These are phyloP conservation scores for Tolypocladium guangdongense DNA, from an alignment of 2,329 filamentous ascomycete genomes.

Conservation along the genomic window DNA sequence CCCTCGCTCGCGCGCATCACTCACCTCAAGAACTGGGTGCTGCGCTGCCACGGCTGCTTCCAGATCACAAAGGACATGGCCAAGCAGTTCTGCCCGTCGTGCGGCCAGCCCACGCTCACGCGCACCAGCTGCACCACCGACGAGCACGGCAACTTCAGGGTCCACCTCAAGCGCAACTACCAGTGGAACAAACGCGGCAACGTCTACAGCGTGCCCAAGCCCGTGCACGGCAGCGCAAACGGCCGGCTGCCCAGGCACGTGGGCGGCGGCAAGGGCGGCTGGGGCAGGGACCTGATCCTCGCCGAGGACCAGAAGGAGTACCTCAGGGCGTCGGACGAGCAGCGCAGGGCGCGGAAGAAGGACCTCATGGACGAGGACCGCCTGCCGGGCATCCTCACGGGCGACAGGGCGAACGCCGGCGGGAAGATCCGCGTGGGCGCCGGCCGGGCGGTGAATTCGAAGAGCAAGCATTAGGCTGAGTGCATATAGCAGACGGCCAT, in stretches of 20 bases:
- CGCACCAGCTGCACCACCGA: slow-evolving; percentile 80
- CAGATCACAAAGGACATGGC: slow-evolving; percentile 69
- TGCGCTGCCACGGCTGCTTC: slow-evolving; percentile 93
- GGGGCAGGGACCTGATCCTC: slow-evolving; percentile 75
- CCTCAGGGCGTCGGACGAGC: slow-evolving; percentile 48
- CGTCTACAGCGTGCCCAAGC: slow-evolving; percentile 86
- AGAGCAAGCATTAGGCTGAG: slow-evolving; percentile 39
- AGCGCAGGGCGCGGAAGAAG: slow-evolving; percentile 56
- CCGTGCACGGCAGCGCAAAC: slow-evolving; percentile 67
- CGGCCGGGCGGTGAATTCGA: slow-evolving; percentile 77
- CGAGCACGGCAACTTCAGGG: slow-evolving; percentile 63
- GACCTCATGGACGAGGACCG: slow-evolving; percentile 96
- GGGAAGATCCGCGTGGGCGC: slow-evolving; percentile 73
- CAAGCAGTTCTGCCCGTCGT: slow-evolving; percentile 87
- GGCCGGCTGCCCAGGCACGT: slow-evolving; percentile 58
- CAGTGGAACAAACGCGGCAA: slow-evolving; percentile 94
- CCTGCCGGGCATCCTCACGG: slow-evolving; percentile 73
- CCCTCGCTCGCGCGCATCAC: slow-evolving; percentile 69
- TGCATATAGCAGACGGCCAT: not conserved
- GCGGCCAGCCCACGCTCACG: slow-evolving; percentile 77
- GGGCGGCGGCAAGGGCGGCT: slow-evolving; percentile 78
- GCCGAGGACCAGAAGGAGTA: slow-evolving; percentile 97
- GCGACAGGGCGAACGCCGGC: slow-evolving; percentile 51
- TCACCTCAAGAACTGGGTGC: slow-evolving; percentile 76
- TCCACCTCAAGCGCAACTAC: slow-evolving; percentile 90